phyloP scores from a whole-genome alignment of 2,329 filamentous ascomycete genomes.

The Parastagonospora avenae region DNA sequence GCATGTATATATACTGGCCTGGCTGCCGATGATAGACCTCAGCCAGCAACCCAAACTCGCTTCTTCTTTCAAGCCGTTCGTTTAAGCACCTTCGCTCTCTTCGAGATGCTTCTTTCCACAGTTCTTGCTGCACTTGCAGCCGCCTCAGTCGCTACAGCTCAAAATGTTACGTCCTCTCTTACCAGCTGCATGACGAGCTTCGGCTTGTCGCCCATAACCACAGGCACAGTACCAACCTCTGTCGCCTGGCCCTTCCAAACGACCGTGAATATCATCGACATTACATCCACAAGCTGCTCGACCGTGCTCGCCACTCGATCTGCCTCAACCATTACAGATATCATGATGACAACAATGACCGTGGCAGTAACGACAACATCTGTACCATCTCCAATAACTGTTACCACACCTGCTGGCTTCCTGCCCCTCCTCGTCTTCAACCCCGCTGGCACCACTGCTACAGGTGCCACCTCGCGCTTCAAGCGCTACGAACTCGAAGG shows the following conservation, averaged over 20 bases:
- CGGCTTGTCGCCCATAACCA: neutral
- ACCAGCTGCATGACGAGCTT: neutral
- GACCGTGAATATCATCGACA: neutral
- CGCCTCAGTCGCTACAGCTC: constrained; percentile 14
- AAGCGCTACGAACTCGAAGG: constrained; percentile 19
- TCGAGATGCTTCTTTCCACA: constrained; percentile 22
- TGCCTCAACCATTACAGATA: constrained; percentile 24
- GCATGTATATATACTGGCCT: constrained; percentile 3
- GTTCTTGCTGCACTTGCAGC: constrained; percentile 24
- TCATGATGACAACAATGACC: constrained; percentile 21
- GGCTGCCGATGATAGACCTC: neutral
- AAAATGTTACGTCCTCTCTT: constrained; percentile 7
- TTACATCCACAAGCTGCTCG: constrained; percentile 13
- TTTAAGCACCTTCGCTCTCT: constrained; percentile 9
- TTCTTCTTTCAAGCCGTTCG: constrained; percentile 10
- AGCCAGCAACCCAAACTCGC: constrained; percentile 20
- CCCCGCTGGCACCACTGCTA: constrained; percentile 6
- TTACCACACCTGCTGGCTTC: constrained; percentile 21
- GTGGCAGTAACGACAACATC: constrained; percentile 13
- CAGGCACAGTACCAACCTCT: neutral
- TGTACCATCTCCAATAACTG: constrained; percentile 14
- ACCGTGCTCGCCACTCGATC: constrained; percentile 24
- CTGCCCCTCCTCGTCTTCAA: constrained; percentile 15
- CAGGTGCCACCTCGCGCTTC: constrained; percentile 16
- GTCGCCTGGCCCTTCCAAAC: no score